Percentiles rank a stretch among this genome's conserved stretches.
Conservation (phyloP, 306 rosid genomes). For the Senna tora region DNA sequence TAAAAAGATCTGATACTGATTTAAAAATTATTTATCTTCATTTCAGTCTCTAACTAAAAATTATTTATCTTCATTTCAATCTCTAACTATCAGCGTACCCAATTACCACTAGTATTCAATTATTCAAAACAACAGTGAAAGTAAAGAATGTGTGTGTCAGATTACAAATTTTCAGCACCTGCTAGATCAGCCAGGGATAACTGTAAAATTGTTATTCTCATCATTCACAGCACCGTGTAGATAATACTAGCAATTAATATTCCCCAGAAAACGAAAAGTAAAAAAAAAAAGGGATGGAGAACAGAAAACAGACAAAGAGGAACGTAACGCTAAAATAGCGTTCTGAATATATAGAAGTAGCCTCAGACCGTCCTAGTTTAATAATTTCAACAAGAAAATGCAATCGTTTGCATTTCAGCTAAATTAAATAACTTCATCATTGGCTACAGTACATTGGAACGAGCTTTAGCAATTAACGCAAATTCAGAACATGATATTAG, state of each 20-base stretch:
- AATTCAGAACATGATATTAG: background rate
- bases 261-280: background rate
- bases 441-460: slow-evolving; percentile 32
- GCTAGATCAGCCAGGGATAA: slow-evolving; percentile 87
- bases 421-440: slow-evolving; percentile 49
- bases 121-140: background rate
- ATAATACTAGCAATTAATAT: background rate
- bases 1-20: too few relatives aligned
- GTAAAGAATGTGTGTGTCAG: slow-evolving; percentile 53
- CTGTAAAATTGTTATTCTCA: slow-evolving; percentile 63
- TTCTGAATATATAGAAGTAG: slow-evolving; percentile 23
- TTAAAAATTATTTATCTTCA: too few relatives aligned
- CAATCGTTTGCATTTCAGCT: slow-evolving; percentile 54
- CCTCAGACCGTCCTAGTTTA: slow-evolving; percentile 99
- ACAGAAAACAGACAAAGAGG: too few relatives aligned
- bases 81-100: too few relatives aligned
- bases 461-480: background rate
- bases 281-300: background rate
- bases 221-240: slow-evolving; percentile 52
- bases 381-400: slow-evolving; percentile 51
- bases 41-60: too few relatives aligned
- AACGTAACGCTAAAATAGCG: background rate
- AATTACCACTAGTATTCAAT: too few relatives aligned
- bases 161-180: slow-evolving; percentile 65
- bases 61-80: too few relatives aligned